Evolutionary conservation across 257 asterid genomes (phyloP), one percentile per base, ranked within the genome.

Genomic region (Asclepias syriaca): DNA sequence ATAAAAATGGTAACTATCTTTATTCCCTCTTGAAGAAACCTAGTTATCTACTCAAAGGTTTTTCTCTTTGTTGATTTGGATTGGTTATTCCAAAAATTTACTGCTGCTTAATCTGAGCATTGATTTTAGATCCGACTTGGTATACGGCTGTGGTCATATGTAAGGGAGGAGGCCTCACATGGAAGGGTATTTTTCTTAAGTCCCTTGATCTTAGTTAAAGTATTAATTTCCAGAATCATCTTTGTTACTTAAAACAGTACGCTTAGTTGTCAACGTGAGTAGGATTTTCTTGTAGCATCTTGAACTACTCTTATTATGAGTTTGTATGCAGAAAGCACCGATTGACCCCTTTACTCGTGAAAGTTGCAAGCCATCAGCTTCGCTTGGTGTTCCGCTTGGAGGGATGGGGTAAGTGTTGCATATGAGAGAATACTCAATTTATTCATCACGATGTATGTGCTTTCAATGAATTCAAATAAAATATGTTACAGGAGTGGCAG

Each of bases 381-480:
- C 99, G 69, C 96, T 86, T 22, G 99, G 99, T 67, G 98, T 92
- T 83, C 99, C 99, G 34, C 91, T 95, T 39, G 99, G 99, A 75
- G 99, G 99, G 75, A 92, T 95, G 99, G 99, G 98, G 99, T 95
- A 79, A 84, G 92, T 63, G 14, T 16, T 22, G 3, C 7, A 12
- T 15, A 27, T 50, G 46, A 66, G 12, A 3, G 18, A 43, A 8
- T 45, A 53, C 51, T 74, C n/a, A 12, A 50, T 68, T 24, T 24
- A 9, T 18, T n/a, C 8, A 16, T 57, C 37, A 13, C 2, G 8
- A 19, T 49, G 59, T 29, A 14, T 65, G 55, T 32, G 21, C 50
- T 65, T 27, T 48, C 61, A 66, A 74, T 45, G 55, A 66, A 37
- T 22, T 73, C 29, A 24, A 16, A 76, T 40, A 74, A 61, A 81